Evolutionary conservation across 208 protist genomes (phyloP), one percentile per base, ranked within the genome.

Genomic region (Strigomonas galati): DNA sequence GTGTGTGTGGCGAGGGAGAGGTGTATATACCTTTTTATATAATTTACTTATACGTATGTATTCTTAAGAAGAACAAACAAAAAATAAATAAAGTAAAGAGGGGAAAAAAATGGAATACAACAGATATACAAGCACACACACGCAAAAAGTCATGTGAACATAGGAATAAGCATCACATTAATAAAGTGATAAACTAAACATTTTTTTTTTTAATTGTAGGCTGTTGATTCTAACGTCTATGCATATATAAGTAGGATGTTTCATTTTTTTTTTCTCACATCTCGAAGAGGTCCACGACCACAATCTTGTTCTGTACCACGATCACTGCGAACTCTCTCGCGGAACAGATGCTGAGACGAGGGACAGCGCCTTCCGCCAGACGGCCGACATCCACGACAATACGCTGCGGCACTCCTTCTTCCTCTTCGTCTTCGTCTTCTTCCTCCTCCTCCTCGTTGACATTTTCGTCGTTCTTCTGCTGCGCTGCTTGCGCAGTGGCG

Each of bases 251-350:
- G n/a, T n/a, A n/a, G n/a, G n/a, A n/a, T n/a, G n/a, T n/a, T n/a
- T n/a, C n/a, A n/a, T n/a, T n/a, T n/a, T n/a, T n/a, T n/a, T n/a
- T 17, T 5, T 21, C 44, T 51, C 15, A 69, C 24, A 81, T 74
- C 26, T 78, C 71, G 71, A 88, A 90, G 19, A 94, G 72, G 51
- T 90, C 85, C 23, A 94, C 28, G 2, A 94, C 79, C 27, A 94
- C 60, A 59, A 89, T 90, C 49, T 81, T 78, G 37, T 84, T 61
- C 19, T 76, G 67, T 9, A 73, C 74, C 21, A 76, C 84, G 9
- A 94, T 56, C 3, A 94, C 88, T 62, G 69, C 72, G 67, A 94
- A 94, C 53, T 82, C 81, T 24, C 85, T 74, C 9, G 71, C 72
- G 7, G 74, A 62, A 62, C 88, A 91, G 27, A 90, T 75, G 27